A percentile compares a stretch with the other conserved stretches of the same genome.
Conservation (phyloP, 441 rosid species). For the Erodium texanum region DNA sequence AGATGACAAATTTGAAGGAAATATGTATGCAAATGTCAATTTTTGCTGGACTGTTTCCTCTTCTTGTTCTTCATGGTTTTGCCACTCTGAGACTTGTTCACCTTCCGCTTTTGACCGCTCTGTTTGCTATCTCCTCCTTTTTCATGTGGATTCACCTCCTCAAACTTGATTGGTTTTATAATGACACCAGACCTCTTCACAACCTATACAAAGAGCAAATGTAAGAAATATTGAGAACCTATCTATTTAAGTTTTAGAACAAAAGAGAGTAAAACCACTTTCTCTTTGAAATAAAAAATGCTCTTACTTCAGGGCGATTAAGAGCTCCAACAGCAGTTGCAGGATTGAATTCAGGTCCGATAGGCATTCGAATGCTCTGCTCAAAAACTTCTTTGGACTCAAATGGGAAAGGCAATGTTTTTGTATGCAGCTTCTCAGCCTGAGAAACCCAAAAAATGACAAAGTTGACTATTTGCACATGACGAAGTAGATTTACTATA, state of each 20-base stretch:
- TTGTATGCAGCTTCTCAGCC: slow-evolving; percentile 73
- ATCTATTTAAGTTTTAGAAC: neutral
- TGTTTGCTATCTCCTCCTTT: slow-evolving; percentile 27
- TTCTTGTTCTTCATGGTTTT: slow-evolving; percentile 21
- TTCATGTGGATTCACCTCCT: slow-evolving; percentile 51
- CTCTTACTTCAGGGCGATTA: slow-evolving; percentile 64
- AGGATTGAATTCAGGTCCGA: slow-evolving; percentile 89
- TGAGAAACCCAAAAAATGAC: slow-evolving; percentile 24
- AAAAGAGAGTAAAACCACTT: neutral
- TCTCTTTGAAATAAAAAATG: neutral
- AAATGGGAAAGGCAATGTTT: slow-evolving; percentile 66
- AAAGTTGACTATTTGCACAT: neutral
- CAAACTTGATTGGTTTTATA: slow-evolving; percentile 62
- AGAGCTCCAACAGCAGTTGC: slow-evolving; percentile 56
- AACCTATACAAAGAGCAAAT: slow-evolving; percentile 34
- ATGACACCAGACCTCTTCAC: slow-evolving; percentile 64
- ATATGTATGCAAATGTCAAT: neutral
- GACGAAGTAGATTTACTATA: neutral
- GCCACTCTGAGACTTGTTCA: slow-evolving; percentile 21
- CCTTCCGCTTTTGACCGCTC: slow-evolving; percentile 24
- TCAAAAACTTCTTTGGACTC: slow-evolving; percentile 73
- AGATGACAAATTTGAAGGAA: no score
- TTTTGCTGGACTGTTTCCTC: neutral
- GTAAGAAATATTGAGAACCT: neutral
- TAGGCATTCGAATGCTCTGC: slow-evolving; percentile 72